Evolutionary conservation across 2,329 filamentous ascomycete species (phyloP).

Genomic region (Pyrenochaeta sp.): DNA sequence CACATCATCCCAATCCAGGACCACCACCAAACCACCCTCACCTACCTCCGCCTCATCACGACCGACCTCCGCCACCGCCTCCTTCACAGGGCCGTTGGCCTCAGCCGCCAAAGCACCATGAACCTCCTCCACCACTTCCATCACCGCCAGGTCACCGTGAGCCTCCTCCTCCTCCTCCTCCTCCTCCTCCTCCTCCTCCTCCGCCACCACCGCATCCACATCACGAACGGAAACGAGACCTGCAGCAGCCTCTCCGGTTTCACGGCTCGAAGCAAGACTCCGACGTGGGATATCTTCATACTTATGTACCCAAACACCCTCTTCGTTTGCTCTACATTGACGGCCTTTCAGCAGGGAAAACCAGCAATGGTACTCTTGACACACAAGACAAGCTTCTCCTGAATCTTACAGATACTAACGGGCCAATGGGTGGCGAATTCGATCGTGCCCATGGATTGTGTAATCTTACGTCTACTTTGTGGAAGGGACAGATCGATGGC

Average conservation of each 20-base stretch:
- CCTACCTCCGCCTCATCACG: not conserved
- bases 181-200: not conserved
- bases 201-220: not conserved
- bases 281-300: slow-evolving; percentile 68
- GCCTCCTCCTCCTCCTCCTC: slow-evolving; percentile 16
- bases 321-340: slow-evolving; percentile 74
- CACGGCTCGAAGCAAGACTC: not conserved
- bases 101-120: slow-evolving; percentile 2
- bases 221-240: slow-evolving; percentile 1
- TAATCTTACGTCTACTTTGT: slow-evolving; percentile 59
- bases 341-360: slow-evolving; percentile 74
- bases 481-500: slow-evolving; percentile 65
- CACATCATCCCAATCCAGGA: not conserved
- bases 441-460: slow-evolving; percentile 66
- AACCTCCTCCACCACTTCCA: slow-evolving; percentile 13
- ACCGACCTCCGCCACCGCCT: not conserved
- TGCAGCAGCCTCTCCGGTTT: slow-evolving; percentile 10
- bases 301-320: slow-evolving; percentile 66
- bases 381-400: slow-evolving; percentile 70
- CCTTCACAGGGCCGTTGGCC: not conserved
- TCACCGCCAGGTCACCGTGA: slow-evolving; percentile 1
- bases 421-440: slow-evolving; percentile 56
- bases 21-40: slow-evolving; percentile 7
- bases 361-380: slow-evolving; percentile 71
- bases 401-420: slow-evolving; percentile 34